Conservation (phyloP, 192 early-diverging fungal genomes). For the Backusella liffmaniae region DNA sequence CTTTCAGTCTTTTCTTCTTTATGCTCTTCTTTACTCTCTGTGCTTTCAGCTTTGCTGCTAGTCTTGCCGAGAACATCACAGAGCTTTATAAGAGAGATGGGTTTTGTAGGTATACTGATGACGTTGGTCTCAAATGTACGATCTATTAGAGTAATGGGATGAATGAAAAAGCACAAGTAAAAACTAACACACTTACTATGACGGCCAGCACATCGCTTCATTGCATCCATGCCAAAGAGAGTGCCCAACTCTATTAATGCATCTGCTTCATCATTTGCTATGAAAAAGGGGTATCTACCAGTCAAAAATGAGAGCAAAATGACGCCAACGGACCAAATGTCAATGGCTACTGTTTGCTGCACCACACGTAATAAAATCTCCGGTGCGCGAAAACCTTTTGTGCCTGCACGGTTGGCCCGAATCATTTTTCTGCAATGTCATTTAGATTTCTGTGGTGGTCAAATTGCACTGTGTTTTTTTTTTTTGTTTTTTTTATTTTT, state of each 20-base stretch:
- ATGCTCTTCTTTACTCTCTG: not conserved
- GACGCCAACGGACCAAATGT: slow-evolving; percentile 93
- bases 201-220: slow-evolving; percentile 64
- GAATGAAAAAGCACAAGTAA: not conserved
- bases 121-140: slow-evolving; percentile 58
- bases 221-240: slow-evolving; percentile 74
- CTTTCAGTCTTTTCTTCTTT: not conserved
- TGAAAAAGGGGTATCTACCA: slow-evolving; percentile 87
- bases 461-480: not conserved
- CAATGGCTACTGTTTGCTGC: slow-evolving; percentile 79
- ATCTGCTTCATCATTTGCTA: slow-evolving; percentile 83
- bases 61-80: slow-evolving; percentile 24
- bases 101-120: slow-evolving; percentile 32
- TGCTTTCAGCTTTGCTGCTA: not conserved
- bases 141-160: slow-evolving; percentile 34
- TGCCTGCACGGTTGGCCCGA: slow-evolving; percentile 85
- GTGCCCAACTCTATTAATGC: slow-evolving; percentile 81
- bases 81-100: slow-evolving; percentile 36
- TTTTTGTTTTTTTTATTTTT: too few species aligned
- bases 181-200: slow-evolving; percentile 49
- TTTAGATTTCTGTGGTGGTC: not conserved
- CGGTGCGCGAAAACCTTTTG: slow-evolving; percentile 90
- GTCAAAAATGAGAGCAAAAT: slow-evolving; percentile 80
- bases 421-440: slow-evolving; percentile 47
- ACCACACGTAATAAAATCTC: slow-evolving; percentile 85